Base-by-base conservation (phyloP, 148 eudicot genomes). In the Limonium bicolor region DNA sequence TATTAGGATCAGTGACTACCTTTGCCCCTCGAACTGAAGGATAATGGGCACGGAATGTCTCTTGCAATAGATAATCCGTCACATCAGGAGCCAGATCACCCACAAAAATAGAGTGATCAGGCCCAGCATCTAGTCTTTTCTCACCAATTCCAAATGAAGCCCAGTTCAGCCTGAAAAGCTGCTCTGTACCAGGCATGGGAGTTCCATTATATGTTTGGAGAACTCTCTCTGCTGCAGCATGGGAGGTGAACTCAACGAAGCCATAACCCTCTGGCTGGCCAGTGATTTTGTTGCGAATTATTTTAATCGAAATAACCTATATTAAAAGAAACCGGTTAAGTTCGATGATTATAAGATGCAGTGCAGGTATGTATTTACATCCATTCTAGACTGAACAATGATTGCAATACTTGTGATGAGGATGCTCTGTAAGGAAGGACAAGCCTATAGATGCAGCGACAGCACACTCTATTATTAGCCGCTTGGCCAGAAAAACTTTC, bases 41-140 rank as follows among this genome's bases (percentile, higher is more conserved):
- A 64, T 84, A 90, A 44, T 76, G 80, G 65, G 58, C 66, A 38
- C 93, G 65, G 41, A 90, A 90, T 1, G 87, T 81, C 66, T 90
- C 99, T 58, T 84, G 99, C 70, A 90, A 61, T 44, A 84, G 34
- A 53, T 77, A 73, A 71, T 90, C 99, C 0, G 95, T 72, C 37
- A 84, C 93, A 58, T 90, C 99, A 8, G 99, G 88, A 21, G 99
- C 93, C 50, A 90, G 65, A 72, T 90, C 99, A 26, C 99, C 99
- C 12, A 90, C 99, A 61, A 90, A 90, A 19, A 90, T 90, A 51
- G 99, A 90, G 63, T 80, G 93, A 47, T 90, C 99, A 0, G 93
- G 88, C 37, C 93, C 88, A 29, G 77, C 75, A 60, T 84, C 95
- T 20, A 66, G 63, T 14, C 87, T 76, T 49, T 72, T 59, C 49